A percentile compares a stretch with the other conserved stretches of the same genome.
phyloP scores from a whole-genome alignment of 805 yeast genomes.

The Kluyveromyces dobzhanskii region DNA sequence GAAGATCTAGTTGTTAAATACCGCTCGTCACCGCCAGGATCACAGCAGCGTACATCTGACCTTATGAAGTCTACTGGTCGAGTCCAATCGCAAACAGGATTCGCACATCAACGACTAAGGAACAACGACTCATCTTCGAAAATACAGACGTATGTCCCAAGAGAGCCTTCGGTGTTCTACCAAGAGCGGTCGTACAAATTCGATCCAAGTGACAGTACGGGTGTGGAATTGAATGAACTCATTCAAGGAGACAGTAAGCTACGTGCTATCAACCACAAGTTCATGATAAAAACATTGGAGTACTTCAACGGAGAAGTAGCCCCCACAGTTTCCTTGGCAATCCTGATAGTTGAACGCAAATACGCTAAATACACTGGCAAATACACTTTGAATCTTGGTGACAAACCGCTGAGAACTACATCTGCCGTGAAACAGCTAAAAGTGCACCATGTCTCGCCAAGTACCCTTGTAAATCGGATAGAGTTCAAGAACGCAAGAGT shows the following conservation, averaged over 20 bases:
- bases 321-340: slow-evolving; percentile 32
- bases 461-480: too few relatives aligned
- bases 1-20: slow-evolving; percentile 5
- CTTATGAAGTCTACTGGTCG: slow-evolving; percentile 23
- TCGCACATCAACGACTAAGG: slow-evolving; percentile 9
- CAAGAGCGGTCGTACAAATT: slow-evolving; percentile 10
- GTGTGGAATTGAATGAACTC: slow-evolving; percentile 28
- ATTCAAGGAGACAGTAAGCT: slow-evolving; percentile 31
- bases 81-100: slow-evolving; percentile 29
- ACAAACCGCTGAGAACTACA: too few relatives aligned
- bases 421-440: too few relatives aligned
- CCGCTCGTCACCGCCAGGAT: not conserved
- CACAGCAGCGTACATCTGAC: slow-evolving; percentile 1
- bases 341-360: slow-evolving; percentile 27
- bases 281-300: slow-evolving; percentile 32
- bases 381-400: not conserved
- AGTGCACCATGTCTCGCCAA: too few relatives aligned
- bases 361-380: slow-evolving; percentile 22
- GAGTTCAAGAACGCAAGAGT: too few relatives aligned
- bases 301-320: slow-evolving; percentile 39
- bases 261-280: slow-evolving; percentile 30
- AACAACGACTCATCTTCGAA: not conserved
- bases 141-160: slow-evolving; percentile 1
- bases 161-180: not conserved
- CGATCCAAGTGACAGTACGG: slow-evolving; percentile 21